Conservation (phyloP, 768 basidiomycete species). For the Rhizopogon sp. region DNA sequence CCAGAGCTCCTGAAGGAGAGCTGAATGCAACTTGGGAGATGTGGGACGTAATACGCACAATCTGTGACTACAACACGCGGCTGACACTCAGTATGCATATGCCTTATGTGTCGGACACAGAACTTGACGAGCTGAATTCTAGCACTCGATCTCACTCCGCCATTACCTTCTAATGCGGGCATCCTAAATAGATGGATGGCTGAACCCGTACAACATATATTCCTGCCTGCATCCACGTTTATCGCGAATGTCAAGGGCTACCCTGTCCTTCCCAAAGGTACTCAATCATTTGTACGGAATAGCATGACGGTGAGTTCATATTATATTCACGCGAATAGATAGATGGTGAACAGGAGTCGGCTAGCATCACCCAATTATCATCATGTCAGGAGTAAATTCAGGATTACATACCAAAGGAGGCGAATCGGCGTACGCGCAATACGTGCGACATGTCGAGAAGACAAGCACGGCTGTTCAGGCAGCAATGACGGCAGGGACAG, state of each 20-base stretch:
- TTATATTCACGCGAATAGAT: constrained; percentile 9
- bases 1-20: constrained; percentile 45
- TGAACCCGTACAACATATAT: constrained; percentile 86
- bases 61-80: constrained; percentile 80
- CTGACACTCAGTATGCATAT: constrained; percentile 60
- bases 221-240: constrained; percentile 86
- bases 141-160: constrained; percentile 92
- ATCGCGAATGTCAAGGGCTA: constrained; percentile 96
- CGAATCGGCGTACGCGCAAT: constrained; percentile 85
- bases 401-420: constrained; percentile 77
- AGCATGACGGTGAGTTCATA: constrained; percentile 69
- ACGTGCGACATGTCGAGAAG: constrained; percentile 78
- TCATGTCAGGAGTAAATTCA: constrained; percentile 65
- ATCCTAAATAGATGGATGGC: constrained; percentile 87
- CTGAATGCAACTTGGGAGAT: constrained; percentile 91
- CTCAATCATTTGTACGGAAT: constrained; percentile 86
- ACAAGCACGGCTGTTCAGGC: constrained; percentile 67
- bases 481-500: constrained; percentile 60
- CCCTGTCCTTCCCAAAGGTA: constrained; percentile 91
- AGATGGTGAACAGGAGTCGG: constrained; percentile 13
- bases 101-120: constrained; percentile 3
- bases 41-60: constrained; percentile 92
- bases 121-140: constrained; percentile 11
- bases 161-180: constrained; percentile 72
- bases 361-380: constrained; percentile 82